Base-by-base conservation (phyloP, 208 protist genomes). In the Crithidia acanthocephali region DNA sequence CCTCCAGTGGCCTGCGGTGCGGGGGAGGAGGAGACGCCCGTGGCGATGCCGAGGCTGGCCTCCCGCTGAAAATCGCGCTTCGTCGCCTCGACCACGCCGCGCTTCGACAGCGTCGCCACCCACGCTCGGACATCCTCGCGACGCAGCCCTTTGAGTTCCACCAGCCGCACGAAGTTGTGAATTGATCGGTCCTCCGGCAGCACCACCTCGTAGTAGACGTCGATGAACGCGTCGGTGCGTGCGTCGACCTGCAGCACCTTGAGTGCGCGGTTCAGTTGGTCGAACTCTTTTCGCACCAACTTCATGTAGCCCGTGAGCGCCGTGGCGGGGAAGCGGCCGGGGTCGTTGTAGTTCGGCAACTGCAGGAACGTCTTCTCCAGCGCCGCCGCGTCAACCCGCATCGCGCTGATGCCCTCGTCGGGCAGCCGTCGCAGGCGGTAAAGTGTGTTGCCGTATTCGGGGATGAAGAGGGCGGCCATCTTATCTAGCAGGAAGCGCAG, bases 401-500 rank as follows among this genome's bases (percentile, higher is more conserved):
- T 88, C 22, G 71, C 60, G 50, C 71, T 84, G 25, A 95, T 75
- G 33, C 84, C 85, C 25, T 91, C 87, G 45, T 86, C 74, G 6
- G 85, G 75, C 58, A 92, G 59, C 10, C 83, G 66, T 10, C 82
- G 79, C 61, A 88, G 76, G 2, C 81, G 84, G 74, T 95, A 96
- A 28, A 96, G 75, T 10, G 77, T 81, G 67, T 90, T 89, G 23
- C 74, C 80, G 76, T 81, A 95, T 23, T 79, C 69, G 2, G 92
- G 86, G 45, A 95, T 92, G 23, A 95, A 78, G 32, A 58, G 72
- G 3, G 76, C 79, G 16, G 89, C 92, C 57, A 94, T 67, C 63
- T 96, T 96, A 40, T 96, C 87, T 1, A 96, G 77, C 25, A 96
- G 57, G 74, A 96, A 95, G 28, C 89, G 89, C 33, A 96, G 81